phyloP scores from a whole-genome alignment of 2,329 filamentous ascomycete species.

The Teratosphaeriaceae sp. region DNA sequence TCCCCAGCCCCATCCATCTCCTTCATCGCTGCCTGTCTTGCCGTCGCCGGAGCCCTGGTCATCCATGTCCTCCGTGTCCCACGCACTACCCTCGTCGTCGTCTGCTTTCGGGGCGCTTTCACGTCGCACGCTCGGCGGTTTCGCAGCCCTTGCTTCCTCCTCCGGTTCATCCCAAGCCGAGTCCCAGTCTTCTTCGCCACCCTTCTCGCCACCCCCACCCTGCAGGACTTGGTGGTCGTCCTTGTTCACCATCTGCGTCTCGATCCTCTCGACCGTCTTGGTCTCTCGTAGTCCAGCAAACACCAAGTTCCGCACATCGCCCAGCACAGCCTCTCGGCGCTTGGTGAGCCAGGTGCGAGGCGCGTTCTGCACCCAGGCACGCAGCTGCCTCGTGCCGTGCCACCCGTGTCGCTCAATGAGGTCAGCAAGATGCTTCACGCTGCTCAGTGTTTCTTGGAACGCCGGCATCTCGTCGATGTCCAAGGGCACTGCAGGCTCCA shows the following conservation, averaged over 20 bases:
- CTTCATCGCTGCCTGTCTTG: conserved; percentile 36
- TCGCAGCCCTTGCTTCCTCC: conserved; percentile 31
- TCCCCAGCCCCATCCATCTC: conserved; percentile 80
- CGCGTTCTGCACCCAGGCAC: conserved; percentile 73
- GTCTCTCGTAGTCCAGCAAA: conserved; percentile 59
- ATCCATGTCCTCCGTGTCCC: conserved; percentile 38
- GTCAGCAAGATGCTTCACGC: conserved; percentile 58
- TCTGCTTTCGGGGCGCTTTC: conserved; percentile 18
- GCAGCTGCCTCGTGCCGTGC: conserved; percentile 54
- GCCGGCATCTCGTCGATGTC: conserved; percentile 62
- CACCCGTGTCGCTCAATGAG: conserved; percentile 58
- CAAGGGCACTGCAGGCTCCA: conserved; percentile 69
- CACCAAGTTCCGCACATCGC: conserved; percentile 64
- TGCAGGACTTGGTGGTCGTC: conserved; percentile 60
- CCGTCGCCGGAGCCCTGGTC: conserved; percentile 21
- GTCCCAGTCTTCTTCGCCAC: conserved; percentile 60
- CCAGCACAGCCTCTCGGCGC: conserved; percentile 71
- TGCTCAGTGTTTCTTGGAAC: conserved; percentile 65
- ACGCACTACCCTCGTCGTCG: conserved; percentile 42
- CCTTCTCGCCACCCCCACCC: conserved; percentile 34
- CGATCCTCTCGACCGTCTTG: conserved; percentile 71
- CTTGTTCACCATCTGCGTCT: conserved; percentile 70
- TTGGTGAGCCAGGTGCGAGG: conserved; percentile 81
- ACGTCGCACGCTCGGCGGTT: conserved; percentile 2
- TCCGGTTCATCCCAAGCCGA: conserved; percentile 68